Evolutionary conservation across 2,329 filamentous ascomycete genomes (phyloP).

Genomic region (Ilyonectria sp.): DNA sequence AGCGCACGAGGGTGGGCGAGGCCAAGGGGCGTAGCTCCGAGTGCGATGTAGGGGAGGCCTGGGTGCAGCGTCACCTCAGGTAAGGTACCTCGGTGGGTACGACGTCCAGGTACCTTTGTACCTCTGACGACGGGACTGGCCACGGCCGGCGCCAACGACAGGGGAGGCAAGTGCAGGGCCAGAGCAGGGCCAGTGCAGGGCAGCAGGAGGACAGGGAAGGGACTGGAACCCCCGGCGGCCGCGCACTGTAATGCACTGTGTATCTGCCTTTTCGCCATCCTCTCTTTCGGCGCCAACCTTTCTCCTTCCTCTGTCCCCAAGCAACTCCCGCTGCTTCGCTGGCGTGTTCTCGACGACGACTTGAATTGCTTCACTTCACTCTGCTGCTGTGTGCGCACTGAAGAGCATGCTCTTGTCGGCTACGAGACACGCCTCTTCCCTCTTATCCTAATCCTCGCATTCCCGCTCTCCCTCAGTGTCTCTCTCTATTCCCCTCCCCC

Average conservation of each 20-base stretch:
- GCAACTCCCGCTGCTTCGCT: constrained; percentile 48
- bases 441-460: constrained; percentile 39
- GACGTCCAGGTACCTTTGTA: constrained; percentile 23
- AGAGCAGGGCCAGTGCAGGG: constrained; percentile 17
- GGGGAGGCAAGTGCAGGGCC: constrained; percentile 31
- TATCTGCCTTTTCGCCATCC: constrained; percentile 38
- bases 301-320: constrained; percentile 42
- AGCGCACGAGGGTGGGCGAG: constrained; percentile 24
- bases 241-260: constrained; percentile 35
- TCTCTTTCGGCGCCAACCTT: constrained; percentile 39
- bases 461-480: constrained; percentile 29
- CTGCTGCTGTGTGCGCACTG: constrained; percentile 36
- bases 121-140: constrained; percentile 29
- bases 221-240: constrained; percentile 20
- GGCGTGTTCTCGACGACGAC: constrained; percentile 47
- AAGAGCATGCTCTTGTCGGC: constrained; percentile 50
- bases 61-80: constrained; percentile 19
- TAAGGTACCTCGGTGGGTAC: constrained; percentile 31
- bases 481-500: constrained; percentile 41
- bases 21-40: constrained; percentile 6
- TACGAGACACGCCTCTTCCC: constrained; percentile 44
- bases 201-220: constrained; percentile 24
- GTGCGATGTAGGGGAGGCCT: constrained; percentile 11
- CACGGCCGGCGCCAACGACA: constrained; percentile 30
- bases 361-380: constrained; percentile 49